Conservation (phyloP, 495 filamentous ascomycete species). For the Aspergillus mulundensis region DNA sequence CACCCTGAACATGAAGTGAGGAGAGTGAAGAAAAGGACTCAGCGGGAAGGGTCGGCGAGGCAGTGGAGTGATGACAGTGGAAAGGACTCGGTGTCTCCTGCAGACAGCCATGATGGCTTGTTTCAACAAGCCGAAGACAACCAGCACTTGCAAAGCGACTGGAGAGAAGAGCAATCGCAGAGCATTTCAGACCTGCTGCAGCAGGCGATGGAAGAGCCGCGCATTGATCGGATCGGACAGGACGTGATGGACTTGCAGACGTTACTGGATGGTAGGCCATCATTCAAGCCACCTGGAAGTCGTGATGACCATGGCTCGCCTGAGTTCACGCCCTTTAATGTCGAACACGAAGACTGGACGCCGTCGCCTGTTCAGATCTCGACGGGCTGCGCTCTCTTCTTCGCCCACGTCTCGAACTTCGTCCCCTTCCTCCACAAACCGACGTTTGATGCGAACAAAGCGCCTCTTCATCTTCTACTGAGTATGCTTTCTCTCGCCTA, state of each 20-base stretch:
- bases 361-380: constrained; percentile 23
- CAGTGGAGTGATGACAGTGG: neutral
- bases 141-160: too few species aligned
- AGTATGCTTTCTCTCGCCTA: constrained; percentile 34
- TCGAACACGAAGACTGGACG: constrained; percentile 21
- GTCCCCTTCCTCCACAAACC: constrained; percentile 32
- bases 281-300: neutral
- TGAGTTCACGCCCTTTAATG: neutral
- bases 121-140: too few species aligned
- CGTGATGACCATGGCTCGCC: neutral
- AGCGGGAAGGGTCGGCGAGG: neutral
- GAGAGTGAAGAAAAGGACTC: constrained; percentile 11
- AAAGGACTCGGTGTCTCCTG: neutral
- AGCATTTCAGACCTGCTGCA: neutral
- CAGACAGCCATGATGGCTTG: too few species aligned
- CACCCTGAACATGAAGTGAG: constrained; percentile 26
- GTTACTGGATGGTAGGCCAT: neutral
- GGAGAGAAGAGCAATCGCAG: neutral
- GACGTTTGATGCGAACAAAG: constrained; percentile 25
- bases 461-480: constrained; percentile 21
- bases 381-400: constrained; percentile 30
- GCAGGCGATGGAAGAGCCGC: neutral
- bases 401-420: constrained; percentile 27
- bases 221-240: neutral
- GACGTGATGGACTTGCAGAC: neutral